Evolutionary conservation across 257 asterid species (phyloP), one percentile per base, ranked within the genome.

Genomic region (Solanum ahanhuiri): DNA sequence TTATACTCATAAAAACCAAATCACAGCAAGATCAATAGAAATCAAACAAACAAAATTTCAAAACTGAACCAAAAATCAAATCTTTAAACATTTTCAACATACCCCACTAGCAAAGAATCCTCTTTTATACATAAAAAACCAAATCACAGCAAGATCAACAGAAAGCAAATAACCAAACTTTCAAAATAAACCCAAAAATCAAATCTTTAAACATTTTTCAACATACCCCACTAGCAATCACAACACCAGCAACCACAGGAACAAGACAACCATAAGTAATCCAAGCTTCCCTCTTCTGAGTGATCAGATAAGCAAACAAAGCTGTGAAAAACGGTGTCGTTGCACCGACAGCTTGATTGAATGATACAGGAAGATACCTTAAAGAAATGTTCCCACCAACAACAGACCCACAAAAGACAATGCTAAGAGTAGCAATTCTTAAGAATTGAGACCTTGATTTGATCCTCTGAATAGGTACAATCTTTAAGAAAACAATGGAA

Each of bases 191-290:
- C 6, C 79, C 79, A 71, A 71, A 33, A 34, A 30, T 17, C 45
- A 33, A 71, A 71, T 35, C n/a, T 35, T 60, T 84, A 28, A 37
- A 4, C 77, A 63, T 17, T n/a, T 28, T 69, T 57, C 67, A 45
- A 85, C 87, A 86, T 89, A 89, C 91, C 91, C 91, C 91, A 81
- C 89, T 89, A 11, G 91, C 91, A 88, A 89, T 88, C 23, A 89
- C 88, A 15, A 89, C 91, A 10, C 91, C 91, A 54, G 89, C 45
- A 45, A 89, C 91, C 20, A 89, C 91, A 6, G 91, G 91, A 28
- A 89, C 81, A 86, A 89, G 87, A 20, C 90, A 84, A 54, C 82
- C 72, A 35, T 89, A 89, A 20, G 89, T 88, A 83, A 84, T 79
- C 92, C 92, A 89, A 28, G 92, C 89, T 88, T 89, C 92, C 41